Evolutionary conservation across 306 rosid species (phyloP).

Genomic region (Dalbergia oliveri): DNA sequence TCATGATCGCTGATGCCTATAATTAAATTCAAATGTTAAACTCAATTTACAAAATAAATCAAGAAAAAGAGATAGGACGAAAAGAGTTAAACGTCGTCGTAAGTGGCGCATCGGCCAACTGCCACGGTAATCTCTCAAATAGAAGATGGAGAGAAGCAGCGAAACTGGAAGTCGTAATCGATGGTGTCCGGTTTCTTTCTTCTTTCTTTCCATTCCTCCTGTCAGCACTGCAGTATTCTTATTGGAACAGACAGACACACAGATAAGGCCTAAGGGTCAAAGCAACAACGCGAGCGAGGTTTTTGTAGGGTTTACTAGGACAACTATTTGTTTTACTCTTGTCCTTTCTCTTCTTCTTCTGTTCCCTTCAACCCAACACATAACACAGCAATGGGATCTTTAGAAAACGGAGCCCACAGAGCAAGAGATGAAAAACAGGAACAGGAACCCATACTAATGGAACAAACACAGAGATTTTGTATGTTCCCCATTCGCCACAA

Average conservation of each 20-base stretch:
- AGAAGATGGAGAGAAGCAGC: neutral
- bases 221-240: neutral
- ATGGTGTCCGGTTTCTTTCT: no score
- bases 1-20: no score
- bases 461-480: constrained; percentile 82
- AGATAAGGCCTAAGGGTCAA: neutral
- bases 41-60: no score
- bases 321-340: neutral
- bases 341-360: neutral
- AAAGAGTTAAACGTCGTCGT: constrained; percentile 12
- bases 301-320: constrained; percentile 56
- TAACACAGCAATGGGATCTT: constrained; percentile 61
- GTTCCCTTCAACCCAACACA: neutral
- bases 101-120: neutral
- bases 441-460: constrained; percentile 69
- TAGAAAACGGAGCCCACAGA: constrained; percentile 48
- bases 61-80: neutral
- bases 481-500: constrained; percentile 85
- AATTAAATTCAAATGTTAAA: no score
- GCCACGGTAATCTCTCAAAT: no score
- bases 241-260: neutral
- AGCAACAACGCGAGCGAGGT: constrained; percentile 10
- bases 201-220: no score
- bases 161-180: constrained; percentile 24
- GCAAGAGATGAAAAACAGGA: constrained; percentile 6